A percentile compares a stretch with the other conserved stretches of the same genome.
Evolutionary conservation across 805 yeast species (phyloP).

Genomic region (Saturnispora kantuleensis): DNA sequence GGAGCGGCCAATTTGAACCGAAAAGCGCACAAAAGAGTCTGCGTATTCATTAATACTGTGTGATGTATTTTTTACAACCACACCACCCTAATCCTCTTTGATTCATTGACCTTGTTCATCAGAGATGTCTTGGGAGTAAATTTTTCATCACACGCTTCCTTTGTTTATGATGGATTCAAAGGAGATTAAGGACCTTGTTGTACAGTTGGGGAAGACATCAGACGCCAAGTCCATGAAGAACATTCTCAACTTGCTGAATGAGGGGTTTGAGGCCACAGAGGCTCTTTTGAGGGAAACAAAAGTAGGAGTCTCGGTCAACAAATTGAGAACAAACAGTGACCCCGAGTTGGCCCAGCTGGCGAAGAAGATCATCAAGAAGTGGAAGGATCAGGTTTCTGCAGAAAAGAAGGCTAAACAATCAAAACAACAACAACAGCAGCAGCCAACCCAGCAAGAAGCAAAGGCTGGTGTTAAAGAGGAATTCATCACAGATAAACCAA

Average conservation of each 20-base stretch:
- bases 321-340: constrained; percentile 60
- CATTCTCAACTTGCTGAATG: constrained; percentile 54
- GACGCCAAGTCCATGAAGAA: constrained; percentile 57
- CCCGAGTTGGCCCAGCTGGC: constrained; percentile 63
- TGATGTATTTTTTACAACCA: too few relatives aligned
- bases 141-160: background rate
- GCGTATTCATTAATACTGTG: too few relatives aligned
- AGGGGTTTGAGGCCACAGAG: constrained; percentile 76
- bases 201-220: constrained; percentile 63
- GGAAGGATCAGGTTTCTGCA: constrained; percentile 82
- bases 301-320: constrained; percentile 95
- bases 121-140: too few relatives aligned
- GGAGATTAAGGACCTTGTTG: constrained; percentile 61
- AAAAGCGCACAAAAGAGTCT: too few relatives aligned
- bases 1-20: too few relatives aligned
- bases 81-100: too few relatives aligned
- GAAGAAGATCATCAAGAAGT: constrained; percentile 68
- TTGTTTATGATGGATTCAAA: constrained; percentile 34
- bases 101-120: too few relatives aligned
- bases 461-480: constrained; percentile 9
- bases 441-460: constrained; percentile 4
- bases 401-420: constrained; percentile 35
- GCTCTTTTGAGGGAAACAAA: constrained; percentile 81
- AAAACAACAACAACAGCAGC: background rate
- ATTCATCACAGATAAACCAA: constrained; percentile 34